phyloP scores from a whole-genome alignment of 495 filamentous ascomycete genomes.

The Diplogelasinospora grovesii region DNA sequence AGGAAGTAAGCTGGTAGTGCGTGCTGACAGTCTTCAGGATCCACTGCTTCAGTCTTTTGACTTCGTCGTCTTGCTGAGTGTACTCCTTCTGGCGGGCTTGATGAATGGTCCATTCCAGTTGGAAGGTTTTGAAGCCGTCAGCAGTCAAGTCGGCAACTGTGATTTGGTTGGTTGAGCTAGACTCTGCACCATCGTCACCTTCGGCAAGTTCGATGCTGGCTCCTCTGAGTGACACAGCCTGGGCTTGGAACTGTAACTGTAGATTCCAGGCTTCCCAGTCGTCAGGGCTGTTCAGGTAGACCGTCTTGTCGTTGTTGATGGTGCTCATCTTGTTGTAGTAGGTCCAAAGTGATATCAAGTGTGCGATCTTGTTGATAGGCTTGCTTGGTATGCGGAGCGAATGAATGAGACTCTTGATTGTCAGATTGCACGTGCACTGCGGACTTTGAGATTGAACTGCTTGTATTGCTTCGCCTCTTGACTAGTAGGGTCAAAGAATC shows the following conservation, averaged over 20 bases:
- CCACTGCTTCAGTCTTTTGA: conserved; percentile 3
- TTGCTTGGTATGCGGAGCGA: too few relatives aligned
- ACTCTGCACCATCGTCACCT: too few relatives aligned
- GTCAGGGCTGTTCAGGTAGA: conserved; percentile 1
- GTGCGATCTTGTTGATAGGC: too few relatives aligned
- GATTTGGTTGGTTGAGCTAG: too few relatives aligned
- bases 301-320: conserved; percentile 5
- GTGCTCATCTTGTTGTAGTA: conserved; percentile 2
- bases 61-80: not conserved
- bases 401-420: too few relatives aligned
- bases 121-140: not conserved
- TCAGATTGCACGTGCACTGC: too few relatives aligned
- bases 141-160: not conserved
- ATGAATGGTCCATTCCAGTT: conserved; percentile 5
- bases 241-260: conserved; percentile 6
- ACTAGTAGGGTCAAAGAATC: too few relatives aligned
- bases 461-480: too few relatives aligned
- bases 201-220: too few relatives aligned
- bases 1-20: not conserved
- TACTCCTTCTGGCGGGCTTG: conserved; percentile 2
- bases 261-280: conserved; percentile 6
- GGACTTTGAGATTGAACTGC: too few relatives aligned
- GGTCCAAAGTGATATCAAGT: too few relatives aligned
- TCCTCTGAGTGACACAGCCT: too few relatives aligned
- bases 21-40: conserved; percentile 1